phyloP scores from a whole-genome alignment of 768 basidiomycete species.

The Podaxis pistillaris region DNA sequence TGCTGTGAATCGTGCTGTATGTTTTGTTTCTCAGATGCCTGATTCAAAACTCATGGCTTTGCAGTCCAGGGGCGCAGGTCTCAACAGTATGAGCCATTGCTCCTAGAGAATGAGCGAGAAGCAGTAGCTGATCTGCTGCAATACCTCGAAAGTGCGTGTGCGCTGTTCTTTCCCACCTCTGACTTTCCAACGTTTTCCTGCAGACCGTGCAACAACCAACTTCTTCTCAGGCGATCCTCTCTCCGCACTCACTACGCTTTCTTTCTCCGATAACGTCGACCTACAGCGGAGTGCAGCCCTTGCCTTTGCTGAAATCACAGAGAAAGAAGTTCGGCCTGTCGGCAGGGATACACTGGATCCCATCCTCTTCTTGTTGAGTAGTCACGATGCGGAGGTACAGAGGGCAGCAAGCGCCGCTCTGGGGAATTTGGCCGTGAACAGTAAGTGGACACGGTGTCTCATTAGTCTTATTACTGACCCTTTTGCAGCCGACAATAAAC shows the following conservation, averaged over 20 bases:
- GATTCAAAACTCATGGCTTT: constrained; percentile 20
- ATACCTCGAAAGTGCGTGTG: constrained; percentile 88
- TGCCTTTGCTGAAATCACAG: constrained; percentile 98
- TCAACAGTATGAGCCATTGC: constrained; percentile 82
- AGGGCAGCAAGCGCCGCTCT: constrained; percentile 96
- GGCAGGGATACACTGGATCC: constrained; percentile 97
- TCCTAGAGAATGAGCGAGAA: constrained; percentile 93
- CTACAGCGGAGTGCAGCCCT: constrained; percentile 96
- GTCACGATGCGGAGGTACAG: constrained; percentile 98
- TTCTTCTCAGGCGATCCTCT: constrained; percentile 96
- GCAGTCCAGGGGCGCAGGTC: constrained; percentile 80
- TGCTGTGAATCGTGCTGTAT: constrained; percentile 84
- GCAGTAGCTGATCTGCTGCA: constrained; percentile 97
- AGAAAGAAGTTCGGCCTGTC: constrained; percentile 97
- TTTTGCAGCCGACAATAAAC: constrained; percentile 90
- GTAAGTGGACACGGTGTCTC: constrained; percentile 48
- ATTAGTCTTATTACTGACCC: constrained; percentile 13
- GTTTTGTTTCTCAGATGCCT: constrained; percentile 27
- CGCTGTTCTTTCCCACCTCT: not conserved
- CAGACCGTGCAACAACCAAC: constrained; percentile 97
- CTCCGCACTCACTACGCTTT: constrained; percentile 90
- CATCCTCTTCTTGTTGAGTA: constrained; percentile 93
- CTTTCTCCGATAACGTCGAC: constrained; percentile 99
- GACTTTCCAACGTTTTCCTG: not conserved
- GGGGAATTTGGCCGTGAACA: constrained; percentile 97